phyloP scores from a whole-genome alignment of 2,329 filamentous ascomycete genomes.

The Colletotrichum sp. region DNA sequence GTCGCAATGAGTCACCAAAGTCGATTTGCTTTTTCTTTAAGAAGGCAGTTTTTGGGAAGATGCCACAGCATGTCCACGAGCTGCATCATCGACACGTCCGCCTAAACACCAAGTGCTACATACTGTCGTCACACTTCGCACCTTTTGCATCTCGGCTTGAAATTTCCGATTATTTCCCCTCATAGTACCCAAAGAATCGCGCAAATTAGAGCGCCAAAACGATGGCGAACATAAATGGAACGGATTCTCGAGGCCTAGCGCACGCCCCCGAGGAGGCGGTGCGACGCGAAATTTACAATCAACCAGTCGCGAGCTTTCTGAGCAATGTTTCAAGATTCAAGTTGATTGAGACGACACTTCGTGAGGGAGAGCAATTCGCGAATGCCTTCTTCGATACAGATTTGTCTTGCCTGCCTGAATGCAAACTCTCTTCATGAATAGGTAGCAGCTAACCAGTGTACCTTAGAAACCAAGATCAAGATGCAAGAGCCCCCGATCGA shows the following conservation, averaged over 20 bases:
- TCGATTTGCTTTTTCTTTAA: neutral
- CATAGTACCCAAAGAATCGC: neutral
- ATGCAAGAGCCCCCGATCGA: conserved; percentile 42
- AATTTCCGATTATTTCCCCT: neutral
- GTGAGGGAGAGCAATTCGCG: conserved; percentile 85
- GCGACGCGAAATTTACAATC: conserved; percentile 34
- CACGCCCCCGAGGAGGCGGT: neutral
- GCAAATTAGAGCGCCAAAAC: neutral
- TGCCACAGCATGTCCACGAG: neutral
- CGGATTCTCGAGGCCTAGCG: neutral
- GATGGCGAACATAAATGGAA: neutral
- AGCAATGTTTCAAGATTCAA: conserved; percentile 73
- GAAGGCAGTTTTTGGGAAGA: neutral
- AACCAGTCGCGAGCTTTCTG: conserved; percentile 73
- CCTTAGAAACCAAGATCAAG: conserved; percentile 67
- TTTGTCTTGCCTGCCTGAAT: neutral
- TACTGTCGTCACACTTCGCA: neutral
- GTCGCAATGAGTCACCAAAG: neutral
- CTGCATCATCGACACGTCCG: neutral
- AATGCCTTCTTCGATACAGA: conserved; percentile 78
- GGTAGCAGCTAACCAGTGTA: neutral
- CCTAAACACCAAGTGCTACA: neutral
- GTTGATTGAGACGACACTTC: conserved; percentile 73
- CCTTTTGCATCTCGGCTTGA: neutral
- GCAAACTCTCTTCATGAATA: too few species aligned